Evolutionary conservation across 768 basidiomycete species (phyloP), one percentile per base, ranked within the genome.

Genomic region (Boletales sp.): DNA sequence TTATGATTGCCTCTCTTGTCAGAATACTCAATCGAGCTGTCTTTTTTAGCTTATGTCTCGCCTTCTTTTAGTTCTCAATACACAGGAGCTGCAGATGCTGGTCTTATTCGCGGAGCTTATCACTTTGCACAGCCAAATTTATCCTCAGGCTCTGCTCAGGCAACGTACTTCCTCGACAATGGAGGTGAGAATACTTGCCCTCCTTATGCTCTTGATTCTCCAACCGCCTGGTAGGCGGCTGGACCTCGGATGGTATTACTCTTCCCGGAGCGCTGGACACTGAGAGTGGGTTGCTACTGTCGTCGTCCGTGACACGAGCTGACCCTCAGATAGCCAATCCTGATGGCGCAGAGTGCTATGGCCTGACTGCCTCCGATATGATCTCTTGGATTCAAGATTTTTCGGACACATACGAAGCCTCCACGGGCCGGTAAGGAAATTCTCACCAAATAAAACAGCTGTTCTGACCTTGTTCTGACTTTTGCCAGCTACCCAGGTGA

Each of bases 181-280:
- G 82, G 84, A 48, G 82, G 79, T 73, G 21, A 41, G 68, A 32
- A 4, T 17, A 4, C 11, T 21, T 21, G 21, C 1, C 5, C n/a
- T 41, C 15, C 5, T 17, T 5, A 25, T 41, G n/a, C 21, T 2
- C 34, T 14, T 51, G 21, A 40, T 36, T 41, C 3, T 17, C 36
- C 46, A 17, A 44, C 35, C 21, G 12, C 41, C 7, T 55, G 8
- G 10, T 41, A 75, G 76, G 79, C 55, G 79, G 77, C 13, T 83
- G 80, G 80, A 74, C 72, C 30, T 61, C 62, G 2, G 80, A 83
- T 53, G 80, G 78, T 2, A 77, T 71, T 33, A 85, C 83, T 35
- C 80, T 84, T 15, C 83, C 84, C 19, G 83, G 83, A 13, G 79
- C 79, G 7, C 64, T 85, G 10, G 83, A 84, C 53, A 78, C 86